Percentiles rank a stretch among this genome's conserved stretches.
phyloP scores from a whole-genome alignment of 208 protist species.

The Leptomonas seymouri region DNA sequence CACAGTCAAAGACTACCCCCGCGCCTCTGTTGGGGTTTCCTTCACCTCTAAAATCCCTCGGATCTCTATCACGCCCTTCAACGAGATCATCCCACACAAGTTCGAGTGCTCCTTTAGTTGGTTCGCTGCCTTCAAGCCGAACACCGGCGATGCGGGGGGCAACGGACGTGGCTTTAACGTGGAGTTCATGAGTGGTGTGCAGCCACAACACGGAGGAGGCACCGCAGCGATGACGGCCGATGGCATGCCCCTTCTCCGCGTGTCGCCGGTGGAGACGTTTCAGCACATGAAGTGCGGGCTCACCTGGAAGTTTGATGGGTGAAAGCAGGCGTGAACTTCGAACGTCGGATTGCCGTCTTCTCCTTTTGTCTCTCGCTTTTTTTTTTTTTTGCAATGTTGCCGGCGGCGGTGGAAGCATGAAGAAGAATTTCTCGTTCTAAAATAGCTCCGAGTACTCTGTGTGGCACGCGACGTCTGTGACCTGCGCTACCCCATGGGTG shows the following conservation, averaged over 20 bases:
- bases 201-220: neutral
- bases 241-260: slow-evolving; percentile 37
- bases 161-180: neutral
- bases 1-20: slow-evolving; percentile 37
- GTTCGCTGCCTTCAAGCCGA: slow-evolving; percentile 36
- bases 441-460: no score
- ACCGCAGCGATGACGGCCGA: neutral
- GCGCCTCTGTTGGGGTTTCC: slow-evolving; percentile 67
- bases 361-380: no score
- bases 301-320: slow-evolving; percentile 58
- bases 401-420: no score
- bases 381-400: no score
- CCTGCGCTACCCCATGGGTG: no score
- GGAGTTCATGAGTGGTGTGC: slow-evolving; percentile 32
- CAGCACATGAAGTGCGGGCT: slow-evolving; percentile 65
- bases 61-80: slow-evolving; percentile 46
- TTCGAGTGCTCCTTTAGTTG: slow-evolving; percentile 78
- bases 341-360: neutral
- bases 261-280: slow-evolving; percentile 66
- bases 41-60: slow-evolving; percentile 43
- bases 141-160: neutral
- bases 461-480: no score
- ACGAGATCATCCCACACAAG: slow-evolving; percentile 38
- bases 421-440: no score
- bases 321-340: neutral